Conservation (phyloP, 2,329 filamentous ascomycete genomes). For the Paracorniculantispora psalliotae region DNA sequence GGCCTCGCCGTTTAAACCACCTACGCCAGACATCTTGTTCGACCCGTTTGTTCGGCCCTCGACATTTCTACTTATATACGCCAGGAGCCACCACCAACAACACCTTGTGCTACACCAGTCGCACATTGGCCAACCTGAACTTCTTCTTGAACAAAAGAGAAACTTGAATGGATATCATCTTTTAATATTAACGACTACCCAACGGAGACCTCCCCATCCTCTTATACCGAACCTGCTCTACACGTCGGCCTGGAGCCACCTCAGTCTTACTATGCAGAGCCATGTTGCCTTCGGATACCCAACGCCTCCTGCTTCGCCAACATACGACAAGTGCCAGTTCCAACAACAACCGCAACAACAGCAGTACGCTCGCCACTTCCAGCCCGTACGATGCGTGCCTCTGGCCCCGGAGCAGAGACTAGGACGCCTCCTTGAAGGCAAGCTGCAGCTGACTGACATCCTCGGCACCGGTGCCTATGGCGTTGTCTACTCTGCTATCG, state of each 20-base stretch:
- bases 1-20: not conserved
- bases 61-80: constrained; percentile 9
- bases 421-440: constrained; percentile 76
- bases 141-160: not conserved
- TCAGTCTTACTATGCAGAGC: constrained; percentile 53
- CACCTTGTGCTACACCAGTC: not conserved
- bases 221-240: not conserved
- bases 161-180: constrained; percentile 8
- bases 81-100: not conserved
- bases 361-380: constrained; percentile 35
- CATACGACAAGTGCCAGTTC: constrained; percentile 46
- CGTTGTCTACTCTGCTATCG: constrained; percentile 86
- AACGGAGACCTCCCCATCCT: not conserved
- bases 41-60: constrained; percentile 14
- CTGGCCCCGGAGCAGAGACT: constrained; percentile 76
- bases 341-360: constrained; percentile 33
- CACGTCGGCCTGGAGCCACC: constrained; percentile 21
- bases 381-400: constrained; percentile 45
- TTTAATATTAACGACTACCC: constrained; percentile 6
- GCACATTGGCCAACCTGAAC: not conserved
- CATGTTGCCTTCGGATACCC: constrained; percentile 52
- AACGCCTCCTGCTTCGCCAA: constrained; percentile 53
- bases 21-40: not conserved
- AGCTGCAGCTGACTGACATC: constrained; percentile 77
- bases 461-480: constrained; percentile 94